Evolutionary conservation across 345 rosid genomes (phyloP).

Genomic region (Diplotaxis tenuifolia): DNA sequence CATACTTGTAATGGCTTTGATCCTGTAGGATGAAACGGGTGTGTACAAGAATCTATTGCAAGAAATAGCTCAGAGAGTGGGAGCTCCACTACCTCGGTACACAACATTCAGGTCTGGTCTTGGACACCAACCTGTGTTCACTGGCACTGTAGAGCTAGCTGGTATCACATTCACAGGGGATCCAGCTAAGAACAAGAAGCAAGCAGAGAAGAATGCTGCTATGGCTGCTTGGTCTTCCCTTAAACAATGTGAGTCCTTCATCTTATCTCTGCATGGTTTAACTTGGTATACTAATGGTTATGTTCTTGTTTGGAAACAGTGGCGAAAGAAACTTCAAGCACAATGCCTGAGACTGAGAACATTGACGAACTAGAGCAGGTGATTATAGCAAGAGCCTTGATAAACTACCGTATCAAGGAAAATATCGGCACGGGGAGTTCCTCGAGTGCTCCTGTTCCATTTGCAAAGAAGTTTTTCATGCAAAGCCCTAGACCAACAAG

Average conservation of each 20-base stretch:
- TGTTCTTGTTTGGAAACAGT: slow-evolving; percentile 47
- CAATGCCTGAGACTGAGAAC: slow-evolving; percentile 72
- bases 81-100: slow-evolving; percentile 88
- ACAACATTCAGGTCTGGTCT: slow-evolving; percentile 91
- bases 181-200: slow-evolving; percentile 94
- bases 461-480: slow-evolving; percentile 60
- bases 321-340: slow-evolving; percentile 88
- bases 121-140: slow-evolving; percentile 94
- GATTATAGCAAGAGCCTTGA: slow-evolving; percentile 77
- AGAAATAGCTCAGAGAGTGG: slow-evolving; percentile 96
- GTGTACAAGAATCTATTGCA: slow-evolving; percentile 95
- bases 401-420: slow-evolving; percentile 74
- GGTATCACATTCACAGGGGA: slow-evolving; percentile 88
- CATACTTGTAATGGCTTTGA: slow-evolving; percentile 7
- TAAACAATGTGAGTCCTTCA: slow-evolving; percentile 67
- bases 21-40: slow-evolving; percentile 90
- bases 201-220: slow-evolving; percentile 99
- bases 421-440: slow-evolving; percentile 60
- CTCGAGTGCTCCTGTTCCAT: slow-evolving; percentile 52
- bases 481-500: slow-evolving; percentile 83
- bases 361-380: slow-evolving; percentile 93
- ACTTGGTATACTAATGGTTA: too few relatives aligned
- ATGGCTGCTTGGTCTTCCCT: slow-evolving; percentile 98
- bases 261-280: background rate
- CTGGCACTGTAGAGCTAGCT: slow-evolving; percentile 90